Evolutionary conservation across 495 filamentous ascomycete species (phyloP), one percentile per base, ranked within the genome.

Genomic region (Astrocystis sublimbata): DNA sequence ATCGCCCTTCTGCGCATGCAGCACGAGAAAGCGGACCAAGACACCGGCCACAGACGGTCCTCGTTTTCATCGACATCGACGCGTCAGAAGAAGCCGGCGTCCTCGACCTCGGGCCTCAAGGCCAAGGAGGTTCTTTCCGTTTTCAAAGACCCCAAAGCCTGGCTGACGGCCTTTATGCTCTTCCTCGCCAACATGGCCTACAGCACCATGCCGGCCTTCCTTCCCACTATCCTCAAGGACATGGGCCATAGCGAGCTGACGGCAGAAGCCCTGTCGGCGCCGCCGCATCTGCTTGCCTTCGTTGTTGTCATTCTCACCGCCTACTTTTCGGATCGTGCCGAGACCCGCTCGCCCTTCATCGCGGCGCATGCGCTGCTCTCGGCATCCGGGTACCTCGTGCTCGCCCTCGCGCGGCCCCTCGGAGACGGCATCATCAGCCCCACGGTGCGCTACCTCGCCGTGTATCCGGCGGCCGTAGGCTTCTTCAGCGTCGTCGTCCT

Each of bases 201-300:
- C 75, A 87, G 88, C 36, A 92, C 90, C 2, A 80, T 97, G 3
- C 90, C 92, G 4, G 89, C 93, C 17, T 96, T 93, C 70, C 79
- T 96, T 3, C 92, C 92, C 0, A 92, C 89, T 6, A 92, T 96
- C 64, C 80, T 93, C 24, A 82, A 85, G 47, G 80, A 86, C 19
- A 93, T 93, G 89, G 88, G 88, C 46, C 91, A 90, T 73, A 81
- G 80, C 26, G 75, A 82, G 26, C 81, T 91, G 36, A 75, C 86
- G 31, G 85, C 91, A 4, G 92, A 96, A 73, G 89, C 87, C 2
- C 86, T 96, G 43, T 86, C 87, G 15, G 89, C 89, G 10, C 92
- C 92, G 0, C 90, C 92, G 0, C 96, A 88, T 73, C 84, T 96
- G 55, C 71, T 86, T 21, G 84, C 89, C 10, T 94, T 96, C 68